Percentiles rank a stretch among this genome's conserved stretches.
These are phyloP conservation scores for Stachybotrys chartarum DNA, from an alignment of 2,329 filamentous ascomycete species.

Conservation along the genomic window DNA sequence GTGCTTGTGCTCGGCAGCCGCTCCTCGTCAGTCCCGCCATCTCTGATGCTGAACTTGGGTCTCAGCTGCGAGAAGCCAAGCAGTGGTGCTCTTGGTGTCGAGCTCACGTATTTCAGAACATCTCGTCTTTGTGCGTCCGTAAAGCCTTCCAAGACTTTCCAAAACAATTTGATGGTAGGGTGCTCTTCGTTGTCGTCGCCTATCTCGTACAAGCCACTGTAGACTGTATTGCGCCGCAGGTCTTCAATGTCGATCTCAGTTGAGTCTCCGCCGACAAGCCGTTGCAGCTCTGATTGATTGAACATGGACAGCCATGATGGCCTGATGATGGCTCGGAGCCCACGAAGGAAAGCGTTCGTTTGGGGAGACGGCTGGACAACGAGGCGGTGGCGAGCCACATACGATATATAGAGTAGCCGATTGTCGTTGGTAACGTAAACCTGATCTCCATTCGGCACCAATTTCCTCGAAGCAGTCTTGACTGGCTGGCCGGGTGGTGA, in stretches of 20 bases:
- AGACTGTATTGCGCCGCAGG: slow-evolving; percentile 73
- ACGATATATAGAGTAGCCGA: slow-evolving; percentile 86
- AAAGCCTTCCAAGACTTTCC: slow-evolving; percentile 76
- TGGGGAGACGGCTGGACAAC: slow-evolving; percentile 73
- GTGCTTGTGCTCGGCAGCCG: slow-evolving; percentile 89
- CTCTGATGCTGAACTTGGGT: slow-evolving; percentile 83
- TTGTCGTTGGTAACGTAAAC: slow-evolving; percentile 85
- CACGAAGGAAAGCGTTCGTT: slow-evolving; percentile 79
- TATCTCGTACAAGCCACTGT: slow-evolving; percentile 80
- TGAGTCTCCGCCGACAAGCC: slow-evolving; percentile 81
- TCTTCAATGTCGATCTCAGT: slow-evolving; percentile 83
- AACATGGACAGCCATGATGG: slow-evolving; percentile 97
- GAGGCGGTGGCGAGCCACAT: slow-evolving; percentile 81
- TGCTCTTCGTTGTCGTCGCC: slow-evolving; percentile 88
- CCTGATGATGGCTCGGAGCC: slow-evolving; percentile 80
- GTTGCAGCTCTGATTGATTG: slow-evolving; percentile 91
- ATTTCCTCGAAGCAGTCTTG: slow-evolving; percentile 63
- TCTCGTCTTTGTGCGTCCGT: slow-evolving; percentile 71
- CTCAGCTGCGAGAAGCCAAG: slow-evolving; percentile 82
- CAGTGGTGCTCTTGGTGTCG: slow-evolving; percentile 81
- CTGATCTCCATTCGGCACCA: slow-evolving; percentile 71
- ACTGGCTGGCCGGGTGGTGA: slow-evolving; percentile 37
- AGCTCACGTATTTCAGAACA: slow-evolving; percentile 93
- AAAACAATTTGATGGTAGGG: slow-evolving; percentile 78
- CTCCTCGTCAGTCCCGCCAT: slow-evolving; percentile 55